Evolutionary conservation across 495 filamentous ascomycete species (phyloP), one percentile per base, ranked within the genome.

Genomic region (Amphirosellinia nigrospora): DNA sequence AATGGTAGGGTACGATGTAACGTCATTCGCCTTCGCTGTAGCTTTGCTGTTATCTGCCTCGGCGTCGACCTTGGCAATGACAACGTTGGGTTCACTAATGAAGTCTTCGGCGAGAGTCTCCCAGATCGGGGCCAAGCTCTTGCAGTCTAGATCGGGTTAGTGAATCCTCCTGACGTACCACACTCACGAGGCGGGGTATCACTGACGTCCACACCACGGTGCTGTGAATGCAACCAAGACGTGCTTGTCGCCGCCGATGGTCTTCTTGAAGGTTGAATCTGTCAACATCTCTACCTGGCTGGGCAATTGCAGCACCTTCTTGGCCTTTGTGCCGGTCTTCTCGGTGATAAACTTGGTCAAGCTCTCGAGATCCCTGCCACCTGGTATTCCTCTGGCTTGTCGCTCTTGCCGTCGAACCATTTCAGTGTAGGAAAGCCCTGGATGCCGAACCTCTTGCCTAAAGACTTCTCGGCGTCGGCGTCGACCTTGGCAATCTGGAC

Each of bases 391-490:
- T 86, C 87, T 0, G 96, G 94, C 77, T 85, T 91, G 71, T 95
- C 91, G 73, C 92, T 94, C 88, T 96, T 97, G 68, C 96, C 96
- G 82, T 98, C 95, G 78, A 99, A 99, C 89, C 91, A 99, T 80
- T 99, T 99, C 72, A 99, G 82, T 0, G 96, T 98, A 19, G 96
- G 96, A 85, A 98, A 99, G 11, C 96, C 96, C 81, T 95, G 91
- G 60, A 99, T 87, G 21, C 93, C 93, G 76, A 93, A 99, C 61
- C 89, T 85, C 83, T 90, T 89, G 61, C 94, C 96, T 67, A 99
- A 83, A 26, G 86, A 82, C 76, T 91, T 92, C 85, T 99, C 88
- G 52, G 88, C 89, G 80, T 99, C 96, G 53, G 94, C 96, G 77
- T 99, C 94, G 75, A 99, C 96, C 84, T 98, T 98, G 72, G 89